Conservation (phyloP, 306 rosid genomes). For the Echinosophora koreensis region DNA sequence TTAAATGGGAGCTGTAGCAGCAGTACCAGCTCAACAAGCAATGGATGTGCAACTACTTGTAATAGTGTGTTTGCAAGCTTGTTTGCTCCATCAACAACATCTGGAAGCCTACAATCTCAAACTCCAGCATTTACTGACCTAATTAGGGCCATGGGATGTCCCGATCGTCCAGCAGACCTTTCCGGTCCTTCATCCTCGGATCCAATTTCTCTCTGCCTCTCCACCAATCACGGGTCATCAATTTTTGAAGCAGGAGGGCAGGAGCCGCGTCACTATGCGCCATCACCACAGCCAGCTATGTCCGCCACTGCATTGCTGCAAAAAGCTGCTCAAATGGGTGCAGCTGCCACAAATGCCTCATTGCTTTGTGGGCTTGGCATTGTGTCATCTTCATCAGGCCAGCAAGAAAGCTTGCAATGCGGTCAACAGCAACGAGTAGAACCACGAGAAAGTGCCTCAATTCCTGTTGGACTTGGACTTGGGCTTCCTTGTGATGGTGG, state of each 20-base stretch:
- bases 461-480: slow-evolving; percentile 74
- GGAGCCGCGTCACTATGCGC: slow-evolving; percentile 66
- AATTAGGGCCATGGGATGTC: slow-evolving; percentile 62
- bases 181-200: slow-evolving; percentile 62
- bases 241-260: slow-evolving; percentile 73
- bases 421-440: slow-evolving; percentile 59
- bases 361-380: slow-evolving; percentile 85
- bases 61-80: slow-evolving; percentile 80
- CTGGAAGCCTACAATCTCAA: slow-evolving; percentile 62
- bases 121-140: slow-evolving; percentile 65
- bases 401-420: slow-evolving; percentile 70
- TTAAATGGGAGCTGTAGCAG: slow-evolving; percentile 63
- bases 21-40: slow-evolving; percentile 67
- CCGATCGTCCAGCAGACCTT: slow-evolving; percentile 61
- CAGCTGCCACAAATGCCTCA: slow-evolving; percentile 75
- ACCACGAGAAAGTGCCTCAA: slow-evolving; percentile 53
- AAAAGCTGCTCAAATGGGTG: slow-evolving; percentile 96
- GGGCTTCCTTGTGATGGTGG: slow-evolving; percentile 75
- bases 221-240: slow-evolving; percentile 67
- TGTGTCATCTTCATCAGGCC: slow-evolving; percentile 61
- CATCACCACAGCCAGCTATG: slow-evolving; percentile 78
- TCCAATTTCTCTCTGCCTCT: slow-evolving; percentile 84
- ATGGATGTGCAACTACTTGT: slow-evolving; percentile 52
- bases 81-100: slow-evolving; percentile 75
- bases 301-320: slow-evolving; percentile 95